Evolutionary conservation across 2,329 filamentous ascomycete species (phyloP).

Genomic region (Aureobasidium subglaciale): DNA sequence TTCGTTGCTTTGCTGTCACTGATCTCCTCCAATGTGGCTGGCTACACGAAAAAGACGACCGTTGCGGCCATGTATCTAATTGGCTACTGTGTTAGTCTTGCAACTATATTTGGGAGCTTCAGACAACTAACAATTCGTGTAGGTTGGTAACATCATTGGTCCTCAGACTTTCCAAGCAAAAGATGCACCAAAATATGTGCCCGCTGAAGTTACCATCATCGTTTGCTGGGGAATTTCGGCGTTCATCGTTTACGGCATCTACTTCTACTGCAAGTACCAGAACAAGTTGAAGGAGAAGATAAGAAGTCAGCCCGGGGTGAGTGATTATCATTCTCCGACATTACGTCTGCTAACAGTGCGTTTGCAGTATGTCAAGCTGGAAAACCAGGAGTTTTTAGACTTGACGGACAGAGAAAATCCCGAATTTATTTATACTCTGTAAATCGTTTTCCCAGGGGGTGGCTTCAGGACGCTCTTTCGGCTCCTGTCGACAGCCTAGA

Average conservation of each 20-base stretch:
- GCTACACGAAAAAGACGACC: slow-evolving; percentile 54
- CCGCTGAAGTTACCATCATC: slow-evolving; percentile 32
- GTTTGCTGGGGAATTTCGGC: slow-evolving; percentile 51
- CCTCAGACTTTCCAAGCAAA: slow-evolving; percentile 29
- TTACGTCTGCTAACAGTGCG: background rate
- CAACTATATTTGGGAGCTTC: too few relatives aligned
- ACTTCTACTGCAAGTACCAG: slow-evolving; percentile 52
- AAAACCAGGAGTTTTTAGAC: slow-evolving; percentile 60
- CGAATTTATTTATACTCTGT: slow-evolving; percentile 55
- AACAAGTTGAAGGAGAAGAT: slow-evolving; percentile 52
- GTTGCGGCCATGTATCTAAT: slow-evolving; percentile 49
- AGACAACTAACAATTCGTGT: background rate
- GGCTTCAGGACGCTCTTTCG: too few relatives aligned
- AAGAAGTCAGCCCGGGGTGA: slow-evolving; percentile 40
- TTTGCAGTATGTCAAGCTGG: slow-evolving; percentile 50
- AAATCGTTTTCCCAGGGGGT: too few relatives aligned
- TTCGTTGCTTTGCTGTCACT: slow-evolving; percentile 59
- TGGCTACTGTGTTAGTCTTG: slow-evolving; percentile 39
- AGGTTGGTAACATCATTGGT: slow-evolving; percentile 31
- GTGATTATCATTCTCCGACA: slow-evolving; percentile 10
- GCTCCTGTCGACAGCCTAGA: too few relatives aligned
- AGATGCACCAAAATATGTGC: slow-evolving; percentile 29
- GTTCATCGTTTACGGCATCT: slow-evolving; percentile 53
- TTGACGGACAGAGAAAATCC: slow-evolving; percentile 58
- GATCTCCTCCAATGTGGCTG: slow-evolving; percentile 55